Evolutionary conservation across 2,329 filamentous ascomycete genomes (phyloP).

Genomic region (Aspergillus terreus): DNA sequence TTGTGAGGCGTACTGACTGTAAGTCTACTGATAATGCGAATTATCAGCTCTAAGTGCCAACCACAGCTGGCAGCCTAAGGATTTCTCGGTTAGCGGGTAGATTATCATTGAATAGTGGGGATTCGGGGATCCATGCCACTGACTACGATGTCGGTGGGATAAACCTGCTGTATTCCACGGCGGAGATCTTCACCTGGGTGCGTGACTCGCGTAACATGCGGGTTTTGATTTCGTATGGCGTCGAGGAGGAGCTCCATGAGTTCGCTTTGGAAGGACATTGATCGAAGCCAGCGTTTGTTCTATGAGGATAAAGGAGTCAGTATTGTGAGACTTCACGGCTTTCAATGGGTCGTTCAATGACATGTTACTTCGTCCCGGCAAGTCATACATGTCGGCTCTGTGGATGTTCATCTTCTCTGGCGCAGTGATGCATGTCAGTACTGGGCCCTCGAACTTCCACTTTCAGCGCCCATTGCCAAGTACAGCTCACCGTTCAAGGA

Average conservation of each 20-base stretch:
- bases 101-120: slow-evolving; percentile 6
- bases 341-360: slow-evolving; percentile 13
- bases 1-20: slow-evolving; percentile 14
- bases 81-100: slow-evolving; percentile 1
- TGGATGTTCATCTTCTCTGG: slow-evolving; percentile 25
- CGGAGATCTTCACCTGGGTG: slow-evolving; percentile 24
- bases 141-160: slow-evolving; percentile 27
- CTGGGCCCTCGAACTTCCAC: slow-evolving; percentile 26
- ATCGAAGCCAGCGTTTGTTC: slow-evolving; percentile 7
- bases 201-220: not conserved
- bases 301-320: slow-evolving; percentile 8
- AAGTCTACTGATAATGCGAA: not conserved
- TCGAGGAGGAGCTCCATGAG: slow-evolving; percentile 23
- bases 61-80: not conserved
- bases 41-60: not conserved
- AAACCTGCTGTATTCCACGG: slow-evolving; percentile 28
- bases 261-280: slow-evolving; percentile 17
- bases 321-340: not conserved
- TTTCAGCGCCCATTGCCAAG: slow-evolving; percentile 14
- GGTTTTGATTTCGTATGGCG: slow-evolving; percentile 28
- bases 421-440: slow-evolving; percentile 30
- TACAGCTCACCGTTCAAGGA: slow-evolving; percentile 20
- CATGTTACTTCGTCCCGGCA: slow-evolving; percentile 7
- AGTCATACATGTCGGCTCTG: slow-evolving; percentile 18
- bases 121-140: slow-evolving; percentile 25